Conservation (phyloP, 139 green algal species). For the Trebouxia sp. region DNA sequence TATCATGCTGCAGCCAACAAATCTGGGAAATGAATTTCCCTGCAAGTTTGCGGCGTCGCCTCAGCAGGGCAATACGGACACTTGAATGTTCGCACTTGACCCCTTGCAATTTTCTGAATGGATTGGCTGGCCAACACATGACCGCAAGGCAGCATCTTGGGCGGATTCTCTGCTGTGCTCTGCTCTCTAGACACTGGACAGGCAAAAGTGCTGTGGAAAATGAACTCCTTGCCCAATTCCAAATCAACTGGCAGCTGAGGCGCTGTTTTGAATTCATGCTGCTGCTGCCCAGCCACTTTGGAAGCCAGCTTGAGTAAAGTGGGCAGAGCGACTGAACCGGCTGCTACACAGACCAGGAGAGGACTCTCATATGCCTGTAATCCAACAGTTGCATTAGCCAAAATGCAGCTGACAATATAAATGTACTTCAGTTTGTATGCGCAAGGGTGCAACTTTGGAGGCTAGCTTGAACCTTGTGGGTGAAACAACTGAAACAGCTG, state of each 20-base stretch:
- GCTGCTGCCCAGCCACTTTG: constrained; percentile 56
- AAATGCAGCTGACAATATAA: no score
- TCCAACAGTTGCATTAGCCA: no score
- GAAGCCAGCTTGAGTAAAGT: constrained; percentile 84
- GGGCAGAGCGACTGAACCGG: constrained; percentile 82
- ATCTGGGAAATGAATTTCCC: constrained; percentile 63
- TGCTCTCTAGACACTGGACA: constrained; percentile 91
- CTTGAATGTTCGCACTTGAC: constrained; percentile 78
- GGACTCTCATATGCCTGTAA: constrained; percentile 77
- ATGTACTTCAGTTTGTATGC: neutral
- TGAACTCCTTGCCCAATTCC: constrained; percentile 84
- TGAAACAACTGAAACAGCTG: constrained; percentile 83
- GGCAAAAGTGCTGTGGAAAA: constrained; percentile 91
- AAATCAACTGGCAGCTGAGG: constrained; percentile 91
- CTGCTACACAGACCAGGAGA: constrained; percentile 77
- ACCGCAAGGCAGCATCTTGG: constrained; percentile 91
- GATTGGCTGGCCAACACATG: constrained; percentile 88
- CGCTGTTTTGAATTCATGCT: constrained; percentile 31
- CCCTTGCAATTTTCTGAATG: constrained; percentile 82
- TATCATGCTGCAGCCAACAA: neutral
- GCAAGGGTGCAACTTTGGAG: constrained; percentile 52
- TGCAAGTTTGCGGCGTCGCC: constrained; percentile 60
- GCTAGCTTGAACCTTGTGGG: constrained; percentile 89
- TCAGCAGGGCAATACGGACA: constrained; percentile 96
- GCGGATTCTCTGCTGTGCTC: constrained; percentile 80